Percentiles rank a stretch among this genome's conserved stretches.
phyloP scores from a whole-genome alignment of 805 yeast species.

The Millerago galiae region DNA sequence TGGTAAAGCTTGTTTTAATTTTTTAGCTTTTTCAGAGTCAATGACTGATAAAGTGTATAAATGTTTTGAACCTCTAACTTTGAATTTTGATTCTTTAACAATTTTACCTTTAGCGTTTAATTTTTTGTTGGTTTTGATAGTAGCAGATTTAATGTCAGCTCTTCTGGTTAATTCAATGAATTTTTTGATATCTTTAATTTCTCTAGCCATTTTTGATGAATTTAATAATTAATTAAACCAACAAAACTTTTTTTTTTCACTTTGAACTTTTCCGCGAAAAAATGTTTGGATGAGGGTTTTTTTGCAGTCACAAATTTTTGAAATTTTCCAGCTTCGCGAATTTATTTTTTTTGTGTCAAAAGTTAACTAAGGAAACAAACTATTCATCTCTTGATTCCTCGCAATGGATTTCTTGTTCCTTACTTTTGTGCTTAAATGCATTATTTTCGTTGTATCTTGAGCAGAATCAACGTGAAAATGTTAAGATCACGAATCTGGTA shows the following conservation, averaged over 20 bases:
- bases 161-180: slow-evolving; percentile 95
- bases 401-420: no score
- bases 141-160: slow-evolving; percentile 88
- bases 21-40: slow-evolving; percentile 96
- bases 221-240: slow-evolving; percentile 3
- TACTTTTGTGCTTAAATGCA: no score
- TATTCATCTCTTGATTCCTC: no score
- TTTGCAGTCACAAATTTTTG: slow-evolving; percentile 11
- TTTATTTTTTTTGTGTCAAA: not conserved
- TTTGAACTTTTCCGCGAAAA: not conserved
- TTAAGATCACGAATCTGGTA: no score
- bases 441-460: no score
- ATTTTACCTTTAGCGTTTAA: slow-evolving; percentile 75
- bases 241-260: not conserved
- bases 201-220: slow-evolving; percentile 30
- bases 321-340: no score
- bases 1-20: slow-evolving; percentile 95
- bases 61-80: slow-evolving; percentile 93
- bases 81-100: slow-evolving; percentile 95
- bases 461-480: no score
- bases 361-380: not conserved
- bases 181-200: slow-evolving; percentile 95
- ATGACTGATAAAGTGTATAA: slow-evolving; percentile 92
- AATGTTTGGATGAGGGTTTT: slow-evolving; percentile 10
- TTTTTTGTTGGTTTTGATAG: slow-evolving; percentile 90